Evolutionary conservation across 2,329 filamentous ascomycete species (phyloP).

Genomic region (Arachnomyces sp.): DNA sequence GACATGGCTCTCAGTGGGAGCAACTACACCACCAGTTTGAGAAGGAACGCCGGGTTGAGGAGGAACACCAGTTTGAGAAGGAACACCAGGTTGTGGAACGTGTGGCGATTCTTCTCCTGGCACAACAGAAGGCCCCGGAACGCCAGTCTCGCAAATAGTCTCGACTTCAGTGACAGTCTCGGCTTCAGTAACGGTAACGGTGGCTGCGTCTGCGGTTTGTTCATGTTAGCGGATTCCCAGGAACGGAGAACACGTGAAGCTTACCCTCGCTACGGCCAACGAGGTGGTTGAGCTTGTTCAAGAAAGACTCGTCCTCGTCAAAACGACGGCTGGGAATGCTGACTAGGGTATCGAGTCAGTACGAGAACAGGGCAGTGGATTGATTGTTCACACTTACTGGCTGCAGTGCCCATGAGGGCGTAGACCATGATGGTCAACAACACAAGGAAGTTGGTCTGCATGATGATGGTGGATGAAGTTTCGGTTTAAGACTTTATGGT

Average conservation of each 20-base stretch:
- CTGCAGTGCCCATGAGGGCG: conserved; percentile 9
- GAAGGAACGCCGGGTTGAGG: not conserved
- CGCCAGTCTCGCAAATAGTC: conserved; percentile 10
- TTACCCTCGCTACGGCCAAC: conserved; percentile 9
- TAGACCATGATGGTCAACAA: conserved; percentile 17
- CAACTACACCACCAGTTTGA: not conserved
- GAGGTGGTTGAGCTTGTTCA: not conserved
- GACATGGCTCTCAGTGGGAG: not conserved
- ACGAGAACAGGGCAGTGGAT: not conserved
- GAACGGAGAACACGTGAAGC: not conserved
- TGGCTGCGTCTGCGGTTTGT: not conserved
- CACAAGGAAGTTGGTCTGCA: conserved; percentile 13
- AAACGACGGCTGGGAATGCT: not conserved
- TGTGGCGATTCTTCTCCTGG: too few species aligned
- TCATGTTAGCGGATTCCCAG: not conserved
- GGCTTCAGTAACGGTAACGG: conserved; percentile 4
- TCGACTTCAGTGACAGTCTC: conserved; percentile 18
- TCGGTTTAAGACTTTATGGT: conserved; percentile 6
- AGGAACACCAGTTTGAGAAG: not conserved
- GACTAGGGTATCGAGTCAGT: not conserved
- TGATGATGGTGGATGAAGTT: conserved; percentile 2
- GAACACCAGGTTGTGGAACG: not conserved
- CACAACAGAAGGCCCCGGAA: not conserved
- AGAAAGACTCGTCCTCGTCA: conserved; percentile 1
- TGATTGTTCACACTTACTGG: conserved; percentile 17